phyloP scores from a whole-genome alignment of 208 protist genomes.

The Trypanosoma cruzi region DNA sequence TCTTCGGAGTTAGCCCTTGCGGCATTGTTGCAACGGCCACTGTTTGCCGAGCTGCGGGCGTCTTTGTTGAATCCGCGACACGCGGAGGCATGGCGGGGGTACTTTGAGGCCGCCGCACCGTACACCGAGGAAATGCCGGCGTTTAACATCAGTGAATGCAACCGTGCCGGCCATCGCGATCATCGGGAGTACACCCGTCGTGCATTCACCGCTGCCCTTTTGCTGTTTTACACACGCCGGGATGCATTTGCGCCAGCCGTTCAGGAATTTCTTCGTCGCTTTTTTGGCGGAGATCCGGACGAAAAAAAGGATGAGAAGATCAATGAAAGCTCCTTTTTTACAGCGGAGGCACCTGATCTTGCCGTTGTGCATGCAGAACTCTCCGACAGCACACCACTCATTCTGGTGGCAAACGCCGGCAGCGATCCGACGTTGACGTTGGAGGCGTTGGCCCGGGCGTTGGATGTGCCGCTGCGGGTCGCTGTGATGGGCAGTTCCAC shows the following conservation, averaged over 20 bases:
- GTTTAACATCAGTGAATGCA: slow-evolving; percentile 29
- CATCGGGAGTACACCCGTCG: slow-evolving; percentile 35
- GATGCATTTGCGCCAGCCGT: slow-evolving; percentile 75
- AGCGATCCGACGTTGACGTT: slow-evolving; percentile 94
- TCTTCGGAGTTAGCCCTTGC: slow-evolving; percentile 38
- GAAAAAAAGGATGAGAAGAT: neutral
- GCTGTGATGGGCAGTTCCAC: slow-evolving; percentile 98
- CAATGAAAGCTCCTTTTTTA: slow-evolving; percentile 51
- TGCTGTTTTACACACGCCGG: slow-evolving; percentile 77
- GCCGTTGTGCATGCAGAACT: slow-evolving; percentile 61
- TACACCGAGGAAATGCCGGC: slow-evolving; percentile 38
- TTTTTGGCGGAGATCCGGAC: slow-evolving; percentile 54
- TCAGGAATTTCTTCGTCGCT: slow-evolving; percentile 55
- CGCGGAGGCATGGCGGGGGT: slow-evolving; percentile 45
- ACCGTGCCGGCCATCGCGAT: neutral
- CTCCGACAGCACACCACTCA: slow-evolving; percentile 64
- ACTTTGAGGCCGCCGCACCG: slow-evolving; percentile 51
- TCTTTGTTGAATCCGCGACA: slow-evolving; percentile 45
- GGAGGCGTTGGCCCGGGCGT: slow-evolving; percentile 85
- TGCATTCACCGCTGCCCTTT: slow-evolving; percentile 56
- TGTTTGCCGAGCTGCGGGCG: slow-evolving; percentile 63
- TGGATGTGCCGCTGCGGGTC: slow-evolving; percentile 46
- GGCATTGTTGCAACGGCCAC: slow-evolving; percentile 48
- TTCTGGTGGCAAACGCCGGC: slow-evolving; percentile 90
- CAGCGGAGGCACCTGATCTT: slow-evolving; percentile 45